Conservation (phyloP, 176 grass and related monocot genomes). For the sorghum (Sorghum bicolor) region DNA sequence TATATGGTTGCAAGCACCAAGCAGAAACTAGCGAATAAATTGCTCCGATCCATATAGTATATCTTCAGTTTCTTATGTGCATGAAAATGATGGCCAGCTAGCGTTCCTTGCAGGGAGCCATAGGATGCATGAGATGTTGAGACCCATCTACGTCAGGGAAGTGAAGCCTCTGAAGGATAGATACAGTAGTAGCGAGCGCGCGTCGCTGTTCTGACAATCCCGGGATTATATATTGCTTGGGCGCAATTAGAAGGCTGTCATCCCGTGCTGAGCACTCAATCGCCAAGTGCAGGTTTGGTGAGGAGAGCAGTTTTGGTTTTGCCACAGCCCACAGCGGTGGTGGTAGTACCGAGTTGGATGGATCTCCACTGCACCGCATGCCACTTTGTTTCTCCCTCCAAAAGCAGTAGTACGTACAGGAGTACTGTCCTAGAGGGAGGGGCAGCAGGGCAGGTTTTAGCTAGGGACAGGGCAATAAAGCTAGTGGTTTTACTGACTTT, state of each 20-base stretch:
- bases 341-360: background rate
- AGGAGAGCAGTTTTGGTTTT: background rate
- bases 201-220: background rate
- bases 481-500: conserved; percentile 41
- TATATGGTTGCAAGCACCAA: background rate
- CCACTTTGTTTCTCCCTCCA: background rate
- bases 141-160: background rate
- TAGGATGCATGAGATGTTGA: background rate
- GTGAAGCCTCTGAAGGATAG: background rate
- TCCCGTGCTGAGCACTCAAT: conserved; percentile 4
- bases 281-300: background rate
- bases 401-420: background rate
- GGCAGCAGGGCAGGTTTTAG: conserved; percentile 8
- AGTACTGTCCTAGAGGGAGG: background rate
- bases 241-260: conserved; percentile 2
- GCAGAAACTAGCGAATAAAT: background rate
- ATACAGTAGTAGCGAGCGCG: background rate
- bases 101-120: too few species aligned
- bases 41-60: background rate
- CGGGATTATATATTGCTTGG: background rate
- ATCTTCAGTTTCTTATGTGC: background rate
- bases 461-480: conserved; percentile 32
- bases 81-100: background rate
- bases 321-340: too few species aligned
- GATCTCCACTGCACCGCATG: background rate